These are phyloP conservation scores for Clarireedia sp. DNA, from an alignment of 2,329 filamentous ascomycete species.

Conservation along the genomic window DNA sequence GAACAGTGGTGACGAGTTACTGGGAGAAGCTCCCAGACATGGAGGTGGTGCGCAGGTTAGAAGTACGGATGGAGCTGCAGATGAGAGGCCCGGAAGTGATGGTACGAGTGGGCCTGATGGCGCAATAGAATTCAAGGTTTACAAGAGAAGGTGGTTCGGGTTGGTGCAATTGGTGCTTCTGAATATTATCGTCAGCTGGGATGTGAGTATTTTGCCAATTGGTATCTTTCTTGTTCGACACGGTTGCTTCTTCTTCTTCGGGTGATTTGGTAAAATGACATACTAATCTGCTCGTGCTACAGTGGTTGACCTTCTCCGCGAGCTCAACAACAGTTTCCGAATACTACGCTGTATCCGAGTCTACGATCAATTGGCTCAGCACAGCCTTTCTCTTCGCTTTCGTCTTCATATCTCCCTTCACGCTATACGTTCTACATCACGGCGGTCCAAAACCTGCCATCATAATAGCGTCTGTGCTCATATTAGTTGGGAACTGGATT, in stretches of 20 bases:
- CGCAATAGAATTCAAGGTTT: conserved; percentile 44
- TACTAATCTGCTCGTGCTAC: conserved; percentile 9
- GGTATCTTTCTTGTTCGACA: background rate
- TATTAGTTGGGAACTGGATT: conserved; percentile 84
- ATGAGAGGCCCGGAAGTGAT: background rate
- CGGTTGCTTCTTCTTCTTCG: background rate
- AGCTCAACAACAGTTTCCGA: conserved; percentile 64
- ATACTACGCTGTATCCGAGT: conserved; percentile 70
- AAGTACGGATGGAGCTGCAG: background rate
- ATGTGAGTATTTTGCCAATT: conserved; percentile 52
- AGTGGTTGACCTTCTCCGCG: conserved; percentile 91
- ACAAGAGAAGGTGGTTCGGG: conserved; percentile 86
- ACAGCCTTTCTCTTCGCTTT: conserved; percentile 85
- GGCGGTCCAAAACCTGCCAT: conserved; percentile 72
- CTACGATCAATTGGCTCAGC: conserved; percentile 84
- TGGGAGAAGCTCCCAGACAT: conserved; percentile 14
- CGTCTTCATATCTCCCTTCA: conserved; percentile 59
- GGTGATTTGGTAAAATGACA: background rate
- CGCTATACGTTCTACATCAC: conserved; percentile 70
- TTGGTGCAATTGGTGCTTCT: conserved; percentile 74
- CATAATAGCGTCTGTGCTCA: conserved; percentile 60
- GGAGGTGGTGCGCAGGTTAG: background rate
- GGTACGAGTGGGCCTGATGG: background rate
- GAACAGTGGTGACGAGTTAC: conserved; percentile 26
- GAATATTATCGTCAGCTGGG: conserved; percentile 92